Base-by-base conservation (phyloP, 768 basidiomycete species). In the Suillus americanus region DNA sequence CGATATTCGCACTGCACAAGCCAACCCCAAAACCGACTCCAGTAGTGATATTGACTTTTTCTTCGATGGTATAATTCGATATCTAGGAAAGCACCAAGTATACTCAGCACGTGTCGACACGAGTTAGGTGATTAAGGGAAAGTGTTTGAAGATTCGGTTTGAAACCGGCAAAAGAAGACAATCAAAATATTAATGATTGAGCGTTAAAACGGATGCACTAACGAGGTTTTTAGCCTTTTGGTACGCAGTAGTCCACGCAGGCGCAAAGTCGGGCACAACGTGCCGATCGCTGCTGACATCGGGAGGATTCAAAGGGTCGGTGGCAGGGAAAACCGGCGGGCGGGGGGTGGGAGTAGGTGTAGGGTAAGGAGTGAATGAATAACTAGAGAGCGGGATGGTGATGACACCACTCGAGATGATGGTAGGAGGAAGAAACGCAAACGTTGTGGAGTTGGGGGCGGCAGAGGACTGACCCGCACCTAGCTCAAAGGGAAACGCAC, bases 1-100 rank as follows among this genome's bases (percentile, higher is more conserved):
- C 76, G 23, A 83, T 88, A 69, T 89, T 88, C 4, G 83, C 89
- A 50, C 90, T 86, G 73, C 89, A 91, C 23, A 79, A 82, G 1
- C 88, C 88, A 64, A 73, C 76, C 73, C 74, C 35, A 50, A 35
- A 65, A 40, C 61, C 59, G 43, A 23, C 40, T 61, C 72, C 72
- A 20, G 73, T 74, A 12, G 68, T 70, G 14, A 73, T 63, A 40
- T 67, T 68, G 8, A 69, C 71, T 55, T 74, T 74, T 13, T 73
- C 73, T 6, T 64, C 41, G 23, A 73, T 40, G 16, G 65, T 61
- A 62, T 84, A 83, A n/a, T 68, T 66, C 1, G 80, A 67, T 53
- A 84, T 73, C 81, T 83, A 54, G 30, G 20, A 25, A n/a, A 45
- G 40, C 40, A n/a, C 20, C 3, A 30, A 35, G 25, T 35, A 30